A percentile compares a stretch with the other conserved stretches of the same genome.
These are phyloP conservation scores for Cryptococcus floricola DNA, from an alignment of 1,284 basidiomycete genomes.

Conservation along the genomic window DNA sequence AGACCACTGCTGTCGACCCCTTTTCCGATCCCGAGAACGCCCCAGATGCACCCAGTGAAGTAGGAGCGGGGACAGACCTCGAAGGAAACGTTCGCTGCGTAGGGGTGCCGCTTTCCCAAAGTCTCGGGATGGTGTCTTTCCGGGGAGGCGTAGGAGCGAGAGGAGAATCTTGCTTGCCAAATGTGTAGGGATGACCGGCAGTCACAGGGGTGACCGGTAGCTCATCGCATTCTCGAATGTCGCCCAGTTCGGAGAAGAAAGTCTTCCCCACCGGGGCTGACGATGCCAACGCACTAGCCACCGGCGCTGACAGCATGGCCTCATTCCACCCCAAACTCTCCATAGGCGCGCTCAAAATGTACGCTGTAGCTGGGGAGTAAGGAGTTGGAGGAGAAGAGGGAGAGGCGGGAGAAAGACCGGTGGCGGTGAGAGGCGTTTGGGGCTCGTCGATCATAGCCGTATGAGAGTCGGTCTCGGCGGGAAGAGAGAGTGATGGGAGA, in stretches of 20 bases:
- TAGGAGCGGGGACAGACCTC: background rate
- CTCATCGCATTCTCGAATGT: no score
- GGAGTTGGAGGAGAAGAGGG: slow-evolving; percentile 10
- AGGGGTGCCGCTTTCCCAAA: background rate
- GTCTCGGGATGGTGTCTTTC: background rate
- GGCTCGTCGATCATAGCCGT: background rate
- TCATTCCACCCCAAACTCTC: slow-evolving; percentile 3
- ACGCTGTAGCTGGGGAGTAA: slow-evolving; percentile 24
- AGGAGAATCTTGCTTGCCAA: slow-evolving; percentile 7
- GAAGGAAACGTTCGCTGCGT: slow-evolving; percentile 5
- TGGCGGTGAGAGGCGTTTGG: background rate
- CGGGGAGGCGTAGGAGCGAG: background rate
- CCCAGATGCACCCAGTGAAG: background rate
- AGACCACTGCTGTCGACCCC: background rate
- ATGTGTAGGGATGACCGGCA: slow-evolving; percentile 9
- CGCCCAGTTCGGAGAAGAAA: no score
- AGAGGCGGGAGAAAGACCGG: background rate
- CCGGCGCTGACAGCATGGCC: slow-evolving; percentile 1
- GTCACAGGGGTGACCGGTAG: no score
- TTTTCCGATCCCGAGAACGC: background rate
- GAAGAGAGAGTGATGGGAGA: background rate
- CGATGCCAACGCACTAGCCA: background rate
- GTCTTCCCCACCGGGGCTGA: no score
- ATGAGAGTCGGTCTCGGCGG: background rate
- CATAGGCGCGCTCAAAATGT: slow-evolving; percentile 16